Evolutionary conservation across 2,329 filamentous ascomycete genomes (phyloP).

Genomic region (Fusarium sp.): DNA sequence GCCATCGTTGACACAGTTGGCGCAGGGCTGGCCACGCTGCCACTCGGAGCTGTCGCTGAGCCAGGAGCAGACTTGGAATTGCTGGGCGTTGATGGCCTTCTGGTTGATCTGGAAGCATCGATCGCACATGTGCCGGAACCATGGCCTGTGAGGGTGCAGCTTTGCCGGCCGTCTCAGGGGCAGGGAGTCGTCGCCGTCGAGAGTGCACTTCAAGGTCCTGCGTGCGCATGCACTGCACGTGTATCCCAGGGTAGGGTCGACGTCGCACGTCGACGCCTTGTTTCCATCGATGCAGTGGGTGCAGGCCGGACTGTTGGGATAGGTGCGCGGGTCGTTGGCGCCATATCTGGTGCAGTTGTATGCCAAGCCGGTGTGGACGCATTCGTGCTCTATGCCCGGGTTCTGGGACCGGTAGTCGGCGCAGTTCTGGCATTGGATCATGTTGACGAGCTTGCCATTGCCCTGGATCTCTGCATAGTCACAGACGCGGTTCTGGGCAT

Average conservation of each 20-base stretch:
- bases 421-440: constrained; percentile 38
- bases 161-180: constrained; percentile 16
- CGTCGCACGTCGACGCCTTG: constrained; percentile 21
- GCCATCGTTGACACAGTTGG: constrained; percentile 13
- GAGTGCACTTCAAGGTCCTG: neutral
- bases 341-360: constrained; percentile 32
- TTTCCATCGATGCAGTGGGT: neutral
- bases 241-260: constrained; percentile 33
- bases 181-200: neutral
- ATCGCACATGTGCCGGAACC: constrained; percentile 42
- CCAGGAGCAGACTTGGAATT: constrained; percentile 28
- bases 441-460: neutral
- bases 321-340: constrained; percentile 16
- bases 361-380: constrained; percentile 6
- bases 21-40: constrained; percentile 13
- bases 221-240: constrained; percentile 30
- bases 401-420: constrained; percentile 33
- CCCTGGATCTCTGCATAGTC: constrained; percentile 15
- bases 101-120: constrained; percentile 19
- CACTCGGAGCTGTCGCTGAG: constrained; percentile 28
- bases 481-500: constrained; percentile 1
- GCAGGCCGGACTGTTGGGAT: constrained; percentile 1
- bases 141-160: constrained; percentile 9
- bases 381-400: constrained; percentile 10
- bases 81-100: neutral